phyloP scores from a whole-genome alignment of 2,329 filamentous ascomycete genomes.

The Pseudopyrenochaeta lycopersici region DNA sequence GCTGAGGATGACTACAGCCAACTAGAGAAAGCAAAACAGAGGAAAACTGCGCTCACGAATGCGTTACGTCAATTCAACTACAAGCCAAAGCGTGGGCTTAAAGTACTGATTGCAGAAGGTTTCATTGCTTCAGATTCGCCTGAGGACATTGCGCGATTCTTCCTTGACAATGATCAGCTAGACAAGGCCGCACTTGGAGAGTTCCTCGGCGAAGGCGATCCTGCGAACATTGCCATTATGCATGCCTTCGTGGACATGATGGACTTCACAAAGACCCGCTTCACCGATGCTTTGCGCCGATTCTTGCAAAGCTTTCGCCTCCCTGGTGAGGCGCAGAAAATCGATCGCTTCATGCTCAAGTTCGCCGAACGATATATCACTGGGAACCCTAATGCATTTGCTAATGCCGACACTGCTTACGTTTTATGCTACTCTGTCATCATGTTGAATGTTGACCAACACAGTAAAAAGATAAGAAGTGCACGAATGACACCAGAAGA shows the following conservation, averaged over 20 bases:
- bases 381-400: conserved; percentile 96
- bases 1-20: conserved; percentile 90
- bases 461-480: conserved; percentile 83
- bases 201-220: conserved; percentile 91
- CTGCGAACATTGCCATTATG: conserved; percentile 96
- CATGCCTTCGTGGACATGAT: conserved; percentile 96
- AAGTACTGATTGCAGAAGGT: conserved; percentile 80
- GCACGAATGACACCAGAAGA: conserved; percentile 94
- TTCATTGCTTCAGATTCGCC: conserved; percentile 85
- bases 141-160: conserved; percentile 83
- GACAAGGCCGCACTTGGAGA: conserved; percentile 95
- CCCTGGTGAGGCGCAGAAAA: conserved; percentile 97
- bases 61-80: conserved; percentile 95
- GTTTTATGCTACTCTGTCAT: conserved; percentile 97
- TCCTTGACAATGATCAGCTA: conserved; percentile 81
- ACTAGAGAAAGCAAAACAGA: conserved; percentile 92
- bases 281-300: conserved; percentile 88
- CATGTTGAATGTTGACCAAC: conserved; percentile 93
- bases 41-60: conserved; percentile 90
- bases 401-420: conserved; percentile 97
- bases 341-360: conserved; percentile 99
- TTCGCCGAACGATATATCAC: conserved; percentile 96
- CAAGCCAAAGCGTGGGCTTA: conserved; percentile 94
- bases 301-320: conserved; percentile 95
- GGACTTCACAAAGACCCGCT: conserved; percentile 90